Evolutionary conservation across 2,329 filamentous ascomycete species (phyloP).

Genomic region (Trichoderma afroharzianum): DNA sequence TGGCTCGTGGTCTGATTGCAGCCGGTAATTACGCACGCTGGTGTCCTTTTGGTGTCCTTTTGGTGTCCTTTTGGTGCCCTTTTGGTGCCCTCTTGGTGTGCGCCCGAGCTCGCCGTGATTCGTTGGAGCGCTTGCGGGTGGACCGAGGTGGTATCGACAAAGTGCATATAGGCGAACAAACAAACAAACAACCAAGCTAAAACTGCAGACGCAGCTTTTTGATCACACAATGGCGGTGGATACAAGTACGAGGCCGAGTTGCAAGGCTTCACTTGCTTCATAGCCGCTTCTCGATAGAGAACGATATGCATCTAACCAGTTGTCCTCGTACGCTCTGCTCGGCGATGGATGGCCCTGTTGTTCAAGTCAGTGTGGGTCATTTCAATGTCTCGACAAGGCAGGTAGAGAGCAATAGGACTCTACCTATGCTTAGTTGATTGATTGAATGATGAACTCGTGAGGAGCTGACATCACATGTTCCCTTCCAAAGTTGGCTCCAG

Average conservation of each 20-base stretch:
- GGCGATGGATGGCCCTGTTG: background rate
- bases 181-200: slow-evolving; percentile 13
- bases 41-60: background rate
- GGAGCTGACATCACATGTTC: background rate
- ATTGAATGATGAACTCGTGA: background rate
- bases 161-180: slow-evolving; percentile 15
- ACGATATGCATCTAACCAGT: background rate
- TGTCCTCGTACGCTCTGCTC: background rate
- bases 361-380: background rate
- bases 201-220: slow-evolving; percentile 8
- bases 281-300: background rate
- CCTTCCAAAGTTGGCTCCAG: background rate
- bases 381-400: background rate
- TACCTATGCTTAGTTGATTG: background rate
- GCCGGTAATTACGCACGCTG: slow-evolving; percentile 7
- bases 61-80: background rate
- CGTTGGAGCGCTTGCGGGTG: slow-evolving; percentile 12
- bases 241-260: background rate
- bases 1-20: slow-evolving; percentile 4
- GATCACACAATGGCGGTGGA: slow-evolving; percentile 5
- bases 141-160: background rate
- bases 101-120: slow-evolving; percentile 5
- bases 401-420: background rate
- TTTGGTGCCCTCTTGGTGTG: background rate
- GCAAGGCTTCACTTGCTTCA: slow-evolving; percentile 2